Conservation (phyloP, 1,284 basidiomycete genomes). For the Naganishia albida region DNA sequence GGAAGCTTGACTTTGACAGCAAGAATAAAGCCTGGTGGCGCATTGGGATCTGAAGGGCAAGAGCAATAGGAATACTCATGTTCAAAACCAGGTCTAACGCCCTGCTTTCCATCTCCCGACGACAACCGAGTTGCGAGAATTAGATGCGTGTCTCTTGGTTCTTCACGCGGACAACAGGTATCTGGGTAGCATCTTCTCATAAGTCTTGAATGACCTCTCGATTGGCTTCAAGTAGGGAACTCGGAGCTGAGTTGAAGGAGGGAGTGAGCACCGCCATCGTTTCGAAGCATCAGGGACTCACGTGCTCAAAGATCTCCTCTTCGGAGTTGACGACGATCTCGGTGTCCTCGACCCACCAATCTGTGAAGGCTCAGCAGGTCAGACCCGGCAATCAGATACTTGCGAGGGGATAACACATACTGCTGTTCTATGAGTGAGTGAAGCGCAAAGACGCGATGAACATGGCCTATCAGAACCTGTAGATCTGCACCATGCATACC, state of each 20-base stretch:
- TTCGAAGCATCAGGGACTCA: no score
- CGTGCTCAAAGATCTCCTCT: constrained; percentile 44
- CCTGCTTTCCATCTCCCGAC: no score
- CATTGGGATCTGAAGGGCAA: no score
- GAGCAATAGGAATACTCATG: no score
- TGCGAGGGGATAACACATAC: neutral
- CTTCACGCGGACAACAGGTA: neutral
- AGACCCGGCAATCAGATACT: neutral
- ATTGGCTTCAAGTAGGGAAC: constrained; percentile 43
- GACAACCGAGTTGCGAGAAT: no score
- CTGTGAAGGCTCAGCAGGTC: neutral
- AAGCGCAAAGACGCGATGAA: neutral
- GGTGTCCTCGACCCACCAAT: constrained; percentile 35
- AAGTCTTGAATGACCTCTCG: constrained; percentile 38
- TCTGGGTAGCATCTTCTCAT: constrained; percentile 33
- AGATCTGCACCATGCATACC: neutral
- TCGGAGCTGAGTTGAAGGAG: no score
- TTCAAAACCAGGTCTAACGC: no score
- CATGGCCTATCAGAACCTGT: neutral
- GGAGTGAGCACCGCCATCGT: no score
- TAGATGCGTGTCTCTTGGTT: no score
- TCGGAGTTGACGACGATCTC: constrained; percentile 41
- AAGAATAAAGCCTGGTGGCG: no score
- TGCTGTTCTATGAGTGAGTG: neutral
- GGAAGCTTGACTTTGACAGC: no score